Base-by-base conservation (phyloP, 225 moss, liverwort and hornwort genomes). In the Rhytidiadelphus loreus region DNA sequence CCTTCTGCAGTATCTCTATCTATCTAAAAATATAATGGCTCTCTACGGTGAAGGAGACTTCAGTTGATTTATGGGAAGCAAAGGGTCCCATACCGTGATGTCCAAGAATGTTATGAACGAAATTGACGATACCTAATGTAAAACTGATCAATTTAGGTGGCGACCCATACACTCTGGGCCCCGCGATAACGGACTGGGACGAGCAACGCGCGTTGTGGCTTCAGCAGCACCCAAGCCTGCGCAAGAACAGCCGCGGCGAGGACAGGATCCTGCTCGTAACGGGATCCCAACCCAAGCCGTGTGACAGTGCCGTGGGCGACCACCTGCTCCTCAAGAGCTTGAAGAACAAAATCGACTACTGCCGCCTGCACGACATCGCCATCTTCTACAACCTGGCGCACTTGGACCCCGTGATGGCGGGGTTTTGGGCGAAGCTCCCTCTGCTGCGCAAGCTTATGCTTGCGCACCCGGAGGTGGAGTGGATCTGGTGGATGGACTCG, bases 321-420 rank as follows among this genome's bases (percentile, higher is more conserved):
- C 90, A 93, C 77, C 52, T 90, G 60, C 83, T 93, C 16, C 89
- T 93, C 43, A 93, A 90, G 88, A 87, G 89, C 28, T 55, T 93
- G 41, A 93, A 93, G 88, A 93, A 93, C 80, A 93, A 93, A 46
- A n/a, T 93, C 22, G 93, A 93, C 29, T 93, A 93, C 86, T 93
- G 89, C 89, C 87, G 93, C 41, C 44, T 91, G 85, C 91, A 91
- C 61, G 91, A 89, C 70, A 91, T 91, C 62, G 89, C 59, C 46
- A 81, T 91, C 33, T 92, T 93, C 80, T 93, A 93, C 77, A 93
- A 93, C 92, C 89, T 92, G 89, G 93, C 93, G 76, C 92, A 92
- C 82, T 53, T 93, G 81, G 92, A 93, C 77, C 83, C 89, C 65
- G 89, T 89, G 83, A 93, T 93, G 93, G 92, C 92, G 9, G 93